These are phyloP conservation scores for Cokeromyces recurvatus DNA, from an alignment of 371 early-diverging fungal species.

Conservation along the genomic window DNA sequence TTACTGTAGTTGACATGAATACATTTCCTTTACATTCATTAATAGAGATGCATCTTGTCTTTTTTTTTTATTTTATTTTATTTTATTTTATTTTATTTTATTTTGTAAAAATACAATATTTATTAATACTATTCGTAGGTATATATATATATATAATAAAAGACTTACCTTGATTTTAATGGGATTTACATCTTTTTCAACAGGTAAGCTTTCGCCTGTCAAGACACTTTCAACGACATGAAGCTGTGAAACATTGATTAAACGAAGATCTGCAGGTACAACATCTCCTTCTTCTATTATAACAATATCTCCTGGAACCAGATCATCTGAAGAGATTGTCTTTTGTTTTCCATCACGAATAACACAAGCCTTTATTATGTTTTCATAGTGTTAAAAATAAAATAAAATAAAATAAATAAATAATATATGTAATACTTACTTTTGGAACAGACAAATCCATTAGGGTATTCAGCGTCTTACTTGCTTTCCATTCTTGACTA, in stretches of 20 bases:
- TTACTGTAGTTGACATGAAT: conserved; percentile 70
- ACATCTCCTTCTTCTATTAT: conserved; percentile 85
- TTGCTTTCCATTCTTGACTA: conserved; percentile 83
- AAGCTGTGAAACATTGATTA: conserved; percentile 73
- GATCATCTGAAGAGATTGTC: conserved; percentile 56
- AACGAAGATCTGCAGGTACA: conserved; percentile 81
- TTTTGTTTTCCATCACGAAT: conserved; percentile 71
- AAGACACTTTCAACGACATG: conserved; percentile 83
- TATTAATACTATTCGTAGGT: too few relatives aligned
- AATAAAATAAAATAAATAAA: conserved; percentile 8
- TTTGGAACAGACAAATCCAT: conserved; percentile 75
- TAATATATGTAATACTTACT: too few relatives aligned
- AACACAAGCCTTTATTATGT: conserved; percentile 69
- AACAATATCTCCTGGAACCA: conserved; percentile 89
- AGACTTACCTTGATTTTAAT: conserved; percentile 33
- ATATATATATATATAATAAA: too few relatives aligned
- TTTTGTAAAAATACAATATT: too few relatives aligned
- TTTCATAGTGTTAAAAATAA: conserved; percentile 7
- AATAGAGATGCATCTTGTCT: conserved; percentile 56
- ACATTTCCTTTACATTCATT: conserved; percentile 70
- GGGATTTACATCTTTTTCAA: conserved; percentile 46
- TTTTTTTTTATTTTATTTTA: too few relatives aligned
- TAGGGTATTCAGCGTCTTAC: conserved; percentile 83
- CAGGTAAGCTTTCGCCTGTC: conserved; percentile 79
- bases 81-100: too few relatives aligned